These are phyloP conservation scores for Nicotiana otophora DNA, from an alignment of 257 asterid genomes.

Conservation along the genomic window DNA sequence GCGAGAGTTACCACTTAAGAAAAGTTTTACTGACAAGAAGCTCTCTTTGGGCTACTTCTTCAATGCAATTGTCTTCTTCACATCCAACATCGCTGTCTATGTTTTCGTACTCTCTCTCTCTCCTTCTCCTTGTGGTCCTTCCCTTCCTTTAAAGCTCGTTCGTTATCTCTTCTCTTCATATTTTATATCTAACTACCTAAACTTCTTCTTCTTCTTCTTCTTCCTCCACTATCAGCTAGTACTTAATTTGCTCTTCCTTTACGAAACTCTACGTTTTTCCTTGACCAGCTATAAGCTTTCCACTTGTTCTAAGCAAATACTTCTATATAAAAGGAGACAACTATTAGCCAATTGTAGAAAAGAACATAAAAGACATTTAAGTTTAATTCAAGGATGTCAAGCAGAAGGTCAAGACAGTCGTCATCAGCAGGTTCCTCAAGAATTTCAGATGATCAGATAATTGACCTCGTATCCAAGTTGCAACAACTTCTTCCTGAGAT, in stretches of 20 bases:
- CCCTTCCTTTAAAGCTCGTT: constrained; percentile 10
- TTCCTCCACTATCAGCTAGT: background rate
- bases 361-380: background rate
- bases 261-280: background rate
- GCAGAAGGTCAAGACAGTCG: constrained; percentile 37
- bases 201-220: background rate
- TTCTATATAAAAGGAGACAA: background rate
- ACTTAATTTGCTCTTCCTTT: background rate
- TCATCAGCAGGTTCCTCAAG: constrained; percentile 26
- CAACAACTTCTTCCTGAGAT: constrained; percentile 43
- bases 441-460: constrained; percentile 39
- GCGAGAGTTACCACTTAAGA: background rate
- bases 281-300: background rate
- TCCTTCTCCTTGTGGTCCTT: constrained; percentile 25
- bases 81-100: constrained; percentile 31
- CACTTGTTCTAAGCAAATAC: background rate
- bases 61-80: constrained; percentile 36
- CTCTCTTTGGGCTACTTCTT: constrained; percentile 18
- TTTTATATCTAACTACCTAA: constrained; percentile 10
- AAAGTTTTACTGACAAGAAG: constrained; percentile 8
- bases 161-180: constrained; percentile 11
- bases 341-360: background rate
- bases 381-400: constrained; percentile 22
- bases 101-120: constrained; percentile 6
- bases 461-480: constrained; percentile 41